Base-by-base conservation (phyloP, 495 filamentous ascomycete species). In the Penicillium pancosmium region DNA sequence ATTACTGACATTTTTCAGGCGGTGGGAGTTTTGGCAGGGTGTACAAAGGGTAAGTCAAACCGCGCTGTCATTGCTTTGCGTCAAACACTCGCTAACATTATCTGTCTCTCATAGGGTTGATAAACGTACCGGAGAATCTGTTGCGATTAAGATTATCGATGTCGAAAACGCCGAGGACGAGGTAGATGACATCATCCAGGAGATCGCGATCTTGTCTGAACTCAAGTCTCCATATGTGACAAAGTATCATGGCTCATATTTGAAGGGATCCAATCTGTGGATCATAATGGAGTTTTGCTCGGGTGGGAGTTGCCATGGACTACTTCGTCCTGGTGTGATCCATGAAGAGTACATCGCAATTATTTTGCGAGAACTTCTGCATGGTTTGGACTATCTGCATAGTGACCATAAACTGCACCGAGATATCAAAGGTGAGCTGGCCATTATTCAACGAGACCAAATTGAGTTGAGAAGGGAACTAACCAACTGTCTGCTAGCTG, bases 111-210 rank as follows among this genome's bases (percentile, higher is more conserved):
- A 50, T 16, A 96, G 91, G 23, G 87, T 96, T 50, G 90, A 96
- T 73, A 91, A 88, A 65, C 83, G 88, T 3, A 93, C 88, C 12
- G 92, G 91, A 47, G 86, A 92, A 70, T 85, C 91, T 12, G 91
- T 96, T 12, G 93, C 92, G 19, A 96, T 96, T 77, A 99, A 97
- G 70, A 82, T 96, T 60, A 97, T 99, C 70, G 94, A 99, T 66
- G 92, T 99, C 61, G 94, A 99, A 73, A 94, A 91, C 71, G 94
- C 92, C 67, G 94, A 97, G 74, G 94, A 99, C 67, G 94, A 99
- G 71, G 94, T 99, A 49, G 91, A 96, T 72, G 94, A 99, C 73
- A 98, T 99, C 67, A 96, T 98, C 66, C 91, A 96, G 66, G 94
- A 99, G 72, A 98, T 99, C 63, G 88, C 91, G 34, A 96, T 99